phyloP scores from a whole-genome alignment of 768 basidiomycete genomes.

The Nevesoporus exiguus region DNA sequence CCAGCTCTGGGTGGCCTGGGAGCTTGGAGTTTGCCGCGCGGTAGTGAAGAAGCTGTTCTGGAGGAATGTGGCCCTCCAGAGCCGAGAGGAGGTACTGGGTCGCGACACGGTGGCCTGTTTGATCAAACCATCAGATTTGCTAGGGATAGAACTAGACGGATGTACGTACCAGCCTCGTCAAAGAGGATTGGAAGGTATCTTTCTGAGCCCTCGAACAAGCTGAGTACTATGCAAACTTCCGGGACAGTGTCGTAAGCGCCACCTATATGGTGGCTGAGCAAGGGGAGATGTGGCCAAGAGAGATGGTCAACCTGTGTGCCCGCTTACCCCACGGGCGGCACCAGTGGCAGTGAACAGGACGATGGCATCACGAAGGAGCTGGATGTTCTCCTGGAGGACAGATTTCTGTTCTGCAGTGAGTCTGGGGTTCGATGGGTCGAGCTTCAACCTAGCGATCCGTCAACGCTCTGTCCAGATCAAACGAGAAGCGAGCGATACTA shows the following conservation, averaged over 20 bases:
- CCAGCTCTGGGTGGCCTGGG: slow-evolving; percentile 87
- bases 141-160: neutral
- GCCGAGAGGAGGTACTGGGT: slow-evolving; percentile 85
- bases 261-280: slow-evolving; percentile 30
- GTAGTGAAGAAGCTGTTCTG: slow-evolving; percentile 79
- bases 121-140: neutral
- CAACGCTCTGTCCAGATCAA: neutral
- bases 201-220: slow-evolving; percentile 61
- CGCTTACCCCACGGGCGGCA: slow-evolving; percentile 81
- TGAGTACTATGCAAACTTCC: slow-evolving; percentile 76
- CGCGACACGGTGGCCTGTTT: slow-evolving; percentile 79
- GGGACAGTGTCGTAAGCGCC: slow-evolving; percentile 78
- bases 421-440: slow-evolving; percentile 66
- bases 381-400: slow-evolving; percentile 64
- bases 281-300: neutral
- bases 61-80: slow-evolving; percentile 65
- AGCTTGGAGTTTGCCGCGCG: slow-evolving; percentile 84
- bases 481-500: slow-evolving; percentile 28
- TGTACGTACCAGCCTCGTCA: slow-evolving; percentile 72
- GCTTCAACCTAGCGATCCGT: slow-evolving; percentile 48
- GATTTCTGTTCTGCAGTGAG: slow-evolving; percentile 62
- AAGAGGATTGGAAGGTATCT: slow-evolving; percentile 69
- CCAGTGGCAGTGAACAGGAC: slow-evolving; percentile 85
- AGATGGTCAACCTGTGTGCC: slow-evolving; percentile 62
- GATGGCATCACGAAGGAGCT: slow-evolving; percentile 80